A percentile compares a stretch with the other conserved stretches of the same genome.
Evolutionary conservation across 306 rosid species (phyloP).

Genomic region (Senna siamea): DNA sequence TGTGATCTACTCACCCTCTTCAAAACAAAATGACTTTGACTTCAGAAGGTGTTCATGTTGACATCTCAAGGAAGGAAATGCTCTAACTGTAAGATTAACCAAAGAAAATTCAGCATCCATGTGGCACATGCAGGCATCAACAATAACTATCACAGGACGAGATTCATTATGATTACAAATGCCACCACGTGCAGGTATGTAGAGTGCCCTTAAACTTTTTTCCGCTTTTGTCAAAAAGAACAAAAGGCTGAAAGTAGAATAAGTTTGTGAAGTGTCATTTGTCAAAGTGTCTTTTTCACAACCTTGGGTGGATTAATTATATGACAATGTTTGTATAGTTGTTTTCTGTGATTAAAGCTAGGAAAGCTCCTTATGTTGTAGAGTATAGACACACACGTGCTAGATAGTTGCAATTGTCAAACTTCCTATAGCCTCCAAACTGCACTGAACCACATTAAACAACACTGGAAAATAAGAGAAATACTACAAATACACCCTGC

Average conservation of each 20-base stretch:
- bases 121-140: slow-evolving; percentile 20
- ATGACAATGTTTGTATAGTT: slow-evolving; percentile 44
- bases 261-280: slow-evolving; percentile 25
- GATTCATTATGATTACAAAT: slow-evolving; percentile 17
- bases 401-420: slow-evolving; percentile 33
- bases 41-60: not conserved
- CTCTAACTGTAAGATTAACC: not conserved
- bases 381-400: slow-evolving; percentile 46
- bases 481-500: slow-evolving; percentile 24
- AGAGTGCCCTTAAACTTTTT: slow-evolving; percentile 6
- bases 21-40: not conserved
- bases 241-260: slow-evolving; percentile 5
- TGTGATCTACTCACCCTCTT: not conserved
- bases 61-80: not conserved
- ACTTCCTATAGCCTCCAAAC: slow-evolving; percentile 19
- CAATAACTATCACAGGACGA: slow-evolving; percentile 35
- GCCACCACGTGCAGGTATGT: slow-evolving; percentile 39
- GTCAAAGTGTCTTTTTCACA: slow-evolving; percentile 31
- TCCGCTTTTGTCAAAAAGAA: slow-evolving; percentile 19
- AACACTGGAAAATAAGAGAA: slow-evolving; percentile 2
- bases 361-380: slow-evolving; percentile 11
- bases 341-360: slow-evolving; percentile 43
- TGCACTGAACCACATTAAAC: not conserved
- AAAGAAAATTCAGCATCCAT: not conserved
- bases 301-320: slow-evolving; percentile 37